phyloP scores from a whole-genome alignment of 768 basidiomycete species.

The Galerina sulciceps region DNA sequence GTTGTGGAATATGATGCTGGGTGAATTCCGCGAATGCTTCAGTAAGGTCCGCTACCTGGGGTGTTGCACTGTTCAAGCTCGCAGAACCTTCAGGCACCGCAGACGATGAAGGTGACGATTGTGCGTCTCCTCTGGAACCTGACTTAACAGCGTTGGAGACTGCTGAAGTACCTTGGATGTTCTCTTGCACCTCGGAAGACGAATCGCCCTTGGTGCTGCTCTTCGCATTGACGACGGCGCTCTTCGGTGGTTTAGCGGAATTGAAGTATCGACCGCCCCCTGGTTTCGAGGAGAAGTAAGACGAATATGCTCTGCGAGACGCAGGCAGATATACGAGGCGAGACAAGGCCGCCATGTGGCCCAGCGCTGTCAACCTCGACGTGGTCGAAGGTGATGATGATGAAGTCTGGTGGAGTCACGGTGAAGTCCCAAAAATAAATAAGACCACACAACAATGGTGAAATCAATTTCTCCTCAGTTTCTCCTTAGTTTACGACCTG shows the following conservation, averaged over 20 bases:
- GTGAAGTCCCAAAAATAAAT: conserved; percentile 24
- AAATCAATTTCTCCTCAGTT: no score
- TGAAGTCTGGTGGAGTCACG: conserved; percentile 15
- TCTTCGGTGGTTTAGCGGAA: conserved; percentile 69
- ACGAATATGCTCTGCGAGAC: conserved; percentile 68
- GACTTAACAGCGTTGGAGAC: conserved; percentile 11
- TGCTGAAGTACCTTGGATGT: conserved; percentile 2
- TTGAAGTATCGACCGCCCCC: conserved; percentile 79
- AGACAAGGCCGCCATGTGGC: conserved; percentile 53
- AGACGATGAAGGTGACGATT: conserved; percentile 12
- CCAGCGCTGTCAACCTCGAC: conserved; percentile 16
- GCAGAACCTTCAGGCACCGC: conserved; percentile 14
- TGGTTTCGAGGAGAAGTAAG: conserved; percentile 79
- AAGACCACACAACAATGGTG: conserved; percentile 14
- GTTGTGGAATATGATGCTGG: conserved; percentile 44
- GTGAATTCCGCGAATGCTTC: conserved; percentile 17
- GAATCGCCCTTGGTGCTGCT: conserved; percentile 26
- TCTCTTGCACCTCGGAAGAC: conserved; percentile 18
- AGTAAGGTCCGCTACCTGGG: conserved; percentile 12
- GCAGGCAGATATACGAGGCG: conserved; percentile 55
- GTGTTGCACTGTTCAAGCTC: neutral
- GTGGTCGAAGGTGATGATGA: conserved; percentile 11
- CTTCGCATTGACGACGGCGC: conserved; percentile 39
- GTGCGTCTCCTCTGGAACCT: conserved; percentile 6
- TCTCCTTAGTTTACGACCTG: no score